Conservation (phyloP, 495 filamentous ascomycete genomes). For the Aspergillus ellipticus region DNA sequence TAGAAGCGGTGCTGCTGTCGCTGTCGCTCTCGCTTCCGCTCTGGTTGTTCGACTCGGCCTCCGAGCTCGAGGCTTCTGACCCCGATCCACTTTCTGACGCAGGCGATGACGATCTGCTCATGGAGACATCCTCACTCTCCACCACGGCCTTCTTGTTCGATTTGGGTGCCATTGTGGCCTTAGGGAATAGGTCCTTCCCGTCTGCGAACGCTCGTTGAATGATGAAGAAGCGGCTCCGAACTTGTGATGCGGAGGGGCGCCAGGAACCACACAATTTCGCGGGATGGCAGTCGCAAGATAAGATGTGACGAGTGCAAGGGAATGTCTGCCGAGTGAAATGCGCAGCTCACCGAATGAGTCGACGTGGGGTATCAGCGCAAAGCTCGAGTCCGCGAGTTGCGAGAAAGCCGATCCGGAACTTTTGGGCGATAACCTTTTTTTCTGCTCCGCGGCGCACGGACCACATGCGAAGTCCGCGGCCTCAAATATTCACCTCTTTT, state of each 20-base stretch:
- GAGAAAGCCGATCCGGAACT: conserved; percentile 6
- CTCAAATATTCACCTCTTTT: conserved; percentile 12
- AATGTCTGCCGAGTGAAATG: neutral
- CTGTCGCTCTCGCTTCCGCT: conserved; percentile 36
- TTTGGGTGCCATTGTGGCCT: conserved; percentile 29
- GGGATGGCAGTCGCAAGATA: neutral
- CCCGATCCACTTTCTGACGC: conserved; percentile 25
- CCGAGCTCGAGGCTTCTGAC: conserved; percentile 27
- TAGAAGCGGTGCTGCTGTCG: conserved; percentile 22
- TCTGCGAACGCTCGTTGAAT: neutral
- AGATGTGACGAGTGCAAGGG: neutral
- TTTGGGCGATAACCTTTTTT: conserved; percentile 34
- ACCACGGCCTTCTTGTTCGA: conserved; percentile 15
- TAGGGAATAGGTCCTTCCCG: neutral
- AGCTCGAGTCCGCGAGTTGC: conserved; percentile 4
- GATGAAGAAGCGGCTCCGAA: neutral
- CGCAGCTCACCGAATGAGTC: neutral
- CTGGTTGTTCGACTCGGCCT: conserved; percentile 26
- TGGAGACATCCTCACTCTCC: conserved; percentile 27
- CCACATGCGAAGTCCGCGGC: conserved; percentile 33
- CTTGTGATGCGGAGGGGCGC: conserved; percentile 8
- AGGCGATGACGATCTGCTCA: conserved; percentile 30
- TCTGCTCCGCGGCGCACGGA: conserved; percentile 46
- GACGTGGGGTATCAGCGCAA: neutral
- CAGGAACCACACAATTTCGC: neutral